A percentile compares a stretch with the other conserved stretches of the same genome.
Conservation (phyloP, 2,329 filamentous ascomycete species). For the Drechslerella stenobrocha region DNA sequence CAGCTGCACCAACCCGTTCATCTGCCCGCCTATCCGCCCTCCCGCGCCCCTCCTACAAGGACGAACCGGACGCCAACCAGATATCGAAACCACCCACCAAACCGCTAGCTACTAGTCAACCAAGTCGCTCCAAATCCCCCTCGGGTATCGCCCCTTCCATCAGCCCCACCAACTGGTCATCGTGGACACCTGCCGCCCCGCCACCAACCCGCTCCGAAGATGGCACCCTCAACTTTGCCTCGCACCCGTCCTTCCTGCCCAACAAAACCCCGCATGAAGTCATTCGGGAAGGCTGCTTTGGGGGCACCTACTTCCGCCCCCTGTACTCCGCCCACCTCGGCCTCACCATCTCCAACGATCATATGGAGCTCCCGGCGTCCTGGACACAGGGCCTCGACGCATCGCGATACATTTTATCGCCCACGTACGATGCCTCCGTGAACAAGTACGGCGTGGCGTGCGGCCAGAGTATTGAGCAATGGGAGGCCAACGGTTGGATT, state of each 20-base stretch:
- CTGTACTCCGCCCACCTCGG: constrained; percentile 58
- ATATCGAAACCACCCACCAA: neutral
- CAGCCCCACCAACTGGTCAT: neutral
- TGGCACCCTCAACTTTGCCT: constrained; percentile 59
- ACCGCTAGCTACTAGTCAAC: constrained; percentile 25
- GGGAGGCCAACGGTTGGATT: constrained; percentile 64
- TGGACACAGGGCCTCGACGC: constrained; percentile 59
- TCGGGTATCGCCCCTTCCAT: neutral
- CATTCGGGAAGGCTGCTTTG: constrained; percentile 61
- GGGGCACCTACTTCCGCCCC: constrained; percentile 61
- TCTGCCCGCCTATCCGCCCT: constrained; percentile 60
- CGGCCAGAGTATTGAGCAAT: constrained; percentile 62
- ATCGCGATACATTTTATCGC: constrained; percentile 56
- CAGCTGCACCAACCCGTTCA: constrained; percentile 56
- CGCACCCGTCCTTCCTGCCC: constrained; percentile 59
- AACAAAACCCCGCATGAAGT: constrained; percentile 63
- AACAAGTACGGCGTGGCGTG: constrained; percentile 63
- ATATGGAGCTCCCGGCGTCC: constrained; percentile 57
- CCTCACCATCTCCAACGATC: constrained; percentile 58
- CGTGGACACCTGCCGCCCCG: constrained; percentile 57
- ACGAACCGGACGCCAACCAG: constrained; percentile 52
- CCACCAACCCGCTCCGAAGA: constrained; percentile 57
- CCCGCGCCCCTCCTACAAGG: constrained; percentile 55
- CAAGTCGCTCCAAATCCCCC: constrained; percentile 56
- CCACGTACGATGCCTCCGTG: constrained; percentile 58